A percentile compares a stretch with the other conserved stretches of the same genome.
Evolutionary conservation across 2,329 filamentous ascomycete species (phyloP).

Genomic region (Sporothrix inflata): DNA sequence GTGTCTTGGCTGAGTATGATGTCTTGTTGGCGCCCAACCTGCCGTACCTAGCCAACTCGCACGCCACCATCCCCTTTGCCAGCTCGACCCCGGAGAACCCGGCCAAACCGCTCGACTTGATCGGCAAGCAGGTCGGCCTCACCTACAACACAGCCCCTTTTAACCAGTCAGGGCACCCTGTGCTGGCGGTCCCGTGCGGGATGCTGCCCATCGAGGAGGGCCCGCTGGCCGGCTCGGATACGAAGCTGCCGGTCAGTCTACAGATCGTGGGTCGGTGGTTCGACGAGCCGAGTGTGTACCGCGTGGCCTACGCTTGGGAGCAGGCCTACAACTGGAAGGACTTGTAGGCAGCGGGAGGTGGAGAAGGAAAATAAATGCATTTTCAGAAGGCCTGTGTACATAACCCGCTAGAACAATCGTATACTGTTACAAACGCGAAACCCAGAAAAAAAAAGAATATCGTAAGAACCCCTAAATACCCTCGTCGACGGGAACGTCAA

Average conservation of each 20-base stretch:
- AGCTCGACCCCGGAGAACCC: conserved; percentile 10
- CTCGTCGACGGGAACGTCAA: conserved; percentile 52
- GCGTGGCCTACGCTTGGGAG: conserved; percentile 30
- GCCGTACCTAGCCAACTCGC: conserved; percentile 8
- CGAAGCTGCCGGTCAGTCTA: conserved; percentile 15
- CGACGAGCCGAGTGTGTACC: conserved; percentile 2
- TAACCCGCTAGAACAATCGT: neutral
- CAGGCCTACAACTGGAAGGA: conserved; percentile 31
- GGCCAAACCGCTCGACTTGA: conserved; percentile 30
- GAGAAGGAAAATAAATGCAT: neutral
- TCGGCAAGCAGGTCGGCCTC: conserved; percentile 25
- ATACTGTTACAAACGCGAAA: neutral
- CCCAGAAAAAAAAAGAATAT: too few species aligned
- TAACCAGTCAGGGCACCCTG: conserved; percentile 30
- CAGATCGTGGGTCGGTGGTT: conserved; percentile 18
- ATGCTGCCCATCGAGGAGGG: conserved; percentile 23
- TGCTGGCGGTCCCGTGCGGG: conserved; percentile 28
- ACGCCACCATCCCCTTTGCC: neutral
- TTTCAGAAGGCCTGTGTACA: neutral
- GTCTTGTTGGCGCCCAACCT: neutral
- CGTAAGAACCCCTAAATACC: neutral
- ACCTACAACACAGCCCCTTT: conserved; percentile 30
- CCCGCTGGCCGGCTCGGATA: conserved; percentile 7
- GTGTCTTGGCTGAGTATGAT: conserved; percentile 24
- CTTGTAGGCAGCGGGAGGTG: neutral